phyloP scores from a whole-genome alignment of 345 rosid species.

The Erodium maritimum region DNA sequence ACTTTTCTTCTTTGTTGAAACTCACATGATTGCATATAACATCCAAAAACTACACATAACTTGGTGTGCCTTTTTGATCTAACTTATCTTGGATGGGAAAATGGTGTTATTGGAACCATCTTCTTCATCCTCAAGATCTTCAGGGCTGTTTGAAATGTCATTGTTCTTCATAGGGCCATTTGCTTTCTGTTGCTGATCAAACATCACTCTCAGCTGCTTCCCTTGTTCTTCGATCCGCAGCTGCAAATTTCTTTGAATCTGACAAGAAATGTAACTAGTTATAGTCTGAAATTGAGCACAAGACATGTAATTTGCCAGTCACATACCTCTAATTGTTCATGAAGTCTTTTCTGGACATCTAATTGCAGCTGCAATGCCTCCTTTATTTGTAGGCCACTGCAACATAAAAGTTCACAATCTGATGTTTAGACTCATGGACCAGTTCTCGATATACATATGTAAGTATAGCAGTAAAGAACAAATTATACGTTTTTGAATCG shows the following conservation, averaged over 20 bases:
- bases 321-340: conserved; percentile 83
- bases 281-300: neutral
- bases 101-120: conserved; percentile 34
- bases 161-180: conserved; percentile 25
- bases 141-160: conserved; percentile 14
- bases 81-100: conserved; percentile 56
- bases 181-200: conserved; percentile 62
- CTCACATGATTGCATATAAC: too few relatives aligned
- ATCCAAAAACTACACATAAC: too few relatives aligned
- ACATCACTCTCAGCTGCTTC: conserved; percentile 63
- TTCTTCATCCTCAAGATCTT: conserved; percentile 32
- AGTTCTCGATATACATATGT: too few relatives aligned
- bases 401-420: conserved; percentile 3
- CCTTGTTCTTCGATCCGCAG: conserved; percentile 83
- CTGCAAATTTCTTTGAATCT: conserved; percentile 81
- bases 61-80: conserved; percentile 7
- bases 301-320: neutral
- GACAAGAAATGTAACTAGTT: neutral
- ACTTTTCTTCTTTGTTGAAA: too few relatives aligned
- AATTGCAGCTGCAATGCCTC: conserved; percentile 77
- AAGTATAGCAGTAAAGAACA: too few relatives aligned
- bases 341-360: conserved; percentile 83
- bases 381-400: conserved; percentile 56
- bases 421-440: neutral
- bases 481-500: conserved; percentile 40